Percentiles rank a stretch among this genome's conserved stretches.
Evolutionary conservation across 192 early-diverging fungal species (phyloP).

Genomic region (Gryganskiella cystojenkinii): DNA sequence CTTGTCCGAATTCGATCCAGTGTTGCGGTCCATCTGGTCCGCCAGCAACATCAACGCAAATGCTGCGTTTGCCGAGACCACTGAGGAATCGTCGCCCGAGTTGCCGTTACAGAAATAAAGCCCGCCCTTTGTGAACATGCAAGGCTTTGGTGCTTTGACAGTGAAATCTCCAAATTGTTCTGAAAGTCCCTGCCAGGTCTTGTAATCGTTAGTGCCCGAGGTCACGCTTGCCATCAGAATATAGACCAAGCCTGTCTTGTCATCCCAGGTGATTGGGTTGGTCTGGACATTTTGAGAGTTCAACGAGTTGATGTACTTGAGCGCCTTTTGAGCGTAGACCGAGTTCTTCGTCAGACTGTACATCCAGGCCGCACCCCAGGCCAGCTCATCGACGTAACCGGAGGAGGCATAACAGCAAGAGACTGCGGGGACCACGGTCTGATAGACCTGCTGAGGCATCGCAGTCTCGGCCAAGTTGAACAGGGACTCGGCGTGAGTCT

Average conservation of each 20-base stretch:
- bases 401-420: slow-evolving; percentile 56
- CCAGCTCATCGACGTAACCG: slow-evolving; percentile 57
- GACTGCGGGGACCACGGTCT: slow-evolving; percentile 47
- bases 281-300: slow-evolving; percentile 17
- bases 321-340: slow-evolving; percentile 57
- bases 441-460: slow-evolving; percentile 56
- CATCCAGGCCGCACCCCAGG: slow-evolving; percentile 69
- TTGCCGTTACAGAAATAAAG: slow-evolving; percentile 48
- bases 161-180: slow-evolving; percentile 55
- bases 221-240: slow-evolving; percentile 58
- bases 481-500: slow-evolving; percentile 55
- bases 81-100: slow-evolving; percentile 37
- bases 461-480: slow-evolving; percentile 62
- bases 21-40: slow-evolving; percentile 30
- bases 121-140: slow-evolving; percentile 58
- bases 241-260: slow-evolving; percentile 58
- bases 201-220: slow-evolving; percentile 15
- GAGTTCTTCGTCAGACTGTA: slow-evolving; percentile 58
- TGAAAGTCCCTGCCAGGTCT: slow-evolving; percentile 50
- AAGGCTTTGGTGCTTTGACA: slow-evolving; percentile 6
- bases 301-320: slow-evolving; percentile 57
- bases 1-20: slow-evolving; percentile 6
- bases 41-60: slow-evolving; percentile 49
- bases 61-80: slow-evolving; percentile 49
- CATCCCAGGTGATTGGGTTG: slow-evolving; percentile 63